Evolutionary conservation across 1,139 yeast genomes (phyloP).

Genomic region (Wickerhamomyces sp.): DNA sequence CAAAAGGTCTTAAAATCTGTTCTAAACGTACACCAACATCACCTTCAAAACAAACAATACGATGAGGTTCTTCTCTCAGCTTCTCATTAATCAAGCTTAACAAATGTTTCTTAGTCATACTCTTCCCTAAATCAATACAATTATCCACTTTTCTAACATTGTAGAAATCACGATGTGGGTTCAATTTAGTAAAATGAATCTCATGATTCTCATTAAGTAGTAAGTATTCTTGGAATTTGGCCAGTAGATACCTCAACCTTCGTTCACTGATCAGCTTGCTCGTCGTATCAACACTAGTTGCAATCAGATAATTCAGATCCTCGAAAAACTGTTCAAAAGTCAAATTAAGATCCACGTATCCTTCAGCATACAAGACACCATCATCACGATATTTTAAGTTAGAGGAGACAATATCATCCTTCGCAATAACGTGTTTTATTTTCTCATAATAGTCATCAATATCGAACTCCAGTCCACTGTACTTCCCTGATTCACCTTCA

Average conservation of each 20-base stretch:
- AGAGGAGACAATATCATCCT: not conserved
- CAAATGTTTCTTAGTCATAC: conserved; percentile 21
- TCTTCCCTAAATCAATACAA: conserved; percentile 19
- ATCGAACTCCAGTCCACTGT: no score
- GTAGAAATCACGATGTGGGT: conserved; percentile 24
- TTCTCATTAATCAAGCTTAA: conserved; percentile 19
- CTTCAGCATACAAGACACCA: no score
- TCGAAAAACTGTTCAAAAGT: conserved; percentile 15
- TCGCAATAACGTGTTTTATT: not conserved
- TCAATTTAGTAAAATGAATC: conserved; percentile 16
- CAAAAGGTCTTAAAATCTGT: conserved; percentile 18
- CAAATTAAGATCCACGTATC: no score
- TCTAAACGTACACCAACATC: conserved; percentile 13
- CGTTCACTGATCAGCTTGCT: conserved; percentile 11
- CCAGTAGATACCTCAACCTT: conserved; percentile 15
- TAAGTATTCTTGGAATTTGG: conserved; percentile 19
- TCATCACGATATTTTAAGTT: no score
- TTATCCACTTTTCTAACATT: conserved; percentile 23
- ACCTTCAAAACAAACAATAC: conserved; percentile 19
- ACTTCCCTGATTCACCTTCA: no score
- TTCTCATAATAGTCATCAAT: conserved; percentile 11
- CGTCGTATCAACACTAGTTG: conserved; percentile 7
- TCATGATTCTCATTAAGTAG: conserved; percentile 21
- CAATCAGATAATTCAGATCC: conserved; percentile 15
- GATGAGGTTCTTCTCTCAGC: conserved; percentile 17